Conservation (phyloP, 2,329 filamentous ascomycete species). For the Pseudogymnoascus sp. region DNA sequence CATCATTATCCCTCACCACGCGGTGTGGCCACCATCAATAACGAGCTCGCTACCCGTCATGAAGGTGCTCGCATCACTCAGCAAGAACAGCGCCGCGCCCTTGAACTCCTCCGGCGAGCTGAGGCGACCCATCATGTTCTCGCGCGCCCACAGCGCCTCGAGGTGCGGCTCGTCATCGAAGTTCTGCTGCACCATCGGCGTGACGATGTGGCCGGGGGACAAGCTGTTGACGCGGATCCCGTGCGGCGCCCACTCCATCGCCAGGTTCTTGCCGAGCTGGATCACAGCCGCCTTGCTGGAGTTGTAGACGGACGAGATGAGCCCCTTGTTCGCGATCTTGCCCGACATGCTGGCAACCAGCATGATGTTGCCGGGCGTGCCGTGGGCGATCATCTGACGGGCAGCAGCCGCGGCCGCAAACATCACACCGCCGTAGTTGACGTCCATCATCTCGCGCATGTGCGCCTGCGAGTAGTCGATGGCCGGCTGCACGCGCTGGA, state of each 20-base stretch:
- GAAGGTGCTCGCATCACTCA: constrained; percentile 59
- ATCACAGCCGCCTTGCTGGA: constrained; percentile 49
- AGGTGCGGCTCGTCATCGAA: constrained; percentile 69
- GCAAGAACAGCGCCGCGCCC: constrained; percentile 59
- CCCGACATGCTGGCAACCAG: constrained; percentile 96
- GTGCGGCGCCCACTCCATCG: constrained; percentile 58
- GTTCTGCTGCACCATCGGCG: constrained; percentile 73
- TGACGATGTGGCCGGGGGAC: constrained; percentile 71
- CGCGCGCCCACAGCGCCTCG: constrained; percentile 60
- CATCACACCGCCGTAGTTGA: constrained; percentile 90
- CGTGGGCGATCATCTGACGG: constrained; percentile 77
- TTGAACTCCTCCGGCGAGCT: constrained; percentile 62
- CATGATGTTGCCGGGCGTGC: constrained; percentile 75
- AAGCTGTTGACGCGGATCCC: constrained; percentile 75
- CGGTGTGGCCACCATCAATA: constrained; percentile 61
- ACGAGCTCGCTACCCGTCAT: constrained; percentile 63
- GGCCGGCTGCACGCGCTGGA: constrained; percentile 92
- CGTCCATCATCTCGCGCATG: constrained; percentile 89
- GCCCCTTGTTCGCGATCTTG: constrained; percentile 8
- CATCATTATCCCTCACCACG: constrained; percentile 15
- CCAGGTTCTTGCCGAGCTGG: constrained; percentile 62
- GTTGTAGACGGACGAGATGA: constrained; percentile 8
- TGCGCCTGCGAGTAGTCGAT: constrained; percentile 85
- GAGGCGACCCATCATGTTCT: constrained; percentile 74
- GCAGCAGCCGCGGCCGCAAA: constrained; percentile 78